Conservation (phyloP, 345 rosid species). For the Bruguiera parviflora region DNA sequence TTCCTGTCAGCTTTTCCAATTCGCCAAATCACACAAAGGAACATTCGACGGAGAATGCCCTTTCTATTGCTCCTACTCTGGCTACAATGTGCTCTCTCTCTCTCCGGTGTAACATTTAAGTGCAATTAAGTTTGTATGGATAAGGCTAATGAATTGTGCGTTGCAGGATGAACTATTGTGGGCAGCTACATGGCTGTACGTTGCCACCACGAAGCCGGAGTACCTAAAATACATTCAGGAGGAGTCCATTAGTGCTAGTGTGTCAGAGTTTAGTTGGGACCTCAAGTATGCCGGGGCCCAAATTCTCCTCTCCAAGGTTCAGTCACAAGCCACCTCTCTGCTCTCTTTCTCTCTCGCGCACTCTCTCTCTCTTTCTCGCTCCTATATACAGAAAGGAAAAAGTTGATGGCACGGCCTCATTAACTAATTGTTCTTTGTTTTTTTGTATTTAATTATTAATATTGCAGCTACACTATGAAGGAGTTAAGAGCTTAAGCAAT, state of each 20-base stretch:
- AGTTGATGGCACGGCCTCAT: no score
- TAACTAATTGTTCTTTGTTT: neutral
- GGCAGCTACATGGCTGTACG: slow-evolving; percentile 88
- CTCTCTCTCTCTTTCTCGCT: neutral
- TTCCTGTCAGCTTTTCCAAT: slow-evolving; percentile 53
- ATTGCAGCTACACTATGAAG: slow-evolving; percentile 56
- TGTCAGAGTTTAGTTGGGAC: slow-evolving; percentile 90
- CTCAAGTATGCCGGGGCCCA: slow-evolving; percentile 88
- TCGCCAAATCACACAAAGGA: slow-evolving; percentile 65
- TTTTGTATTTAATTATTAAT: neutral
- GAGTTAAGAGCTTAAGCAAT: slow-evolving; percentile 31
- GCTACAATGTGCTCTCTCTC: slow-evolving; percentile 57
- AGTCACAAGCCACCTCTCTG: no score
- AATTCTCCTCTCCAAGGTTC: slow-evolving; percentile 62
- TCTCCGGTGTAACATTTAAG: neutral
- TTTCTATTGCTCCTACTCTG: slow-evolving; percentile 88
- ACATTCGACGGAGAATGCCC: slow-evolving; percentile 96
- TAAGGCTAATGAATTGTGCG: neutral
- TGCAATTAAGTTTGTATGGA: neutral
- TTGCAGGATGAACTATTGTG: slow-evolving; percentile 87
- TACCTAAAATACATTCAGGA: slow-evolving; percentile 49
- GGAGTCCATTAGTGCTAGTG: slow-evolving; percentile 55
- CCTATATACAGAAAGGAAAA: no score
- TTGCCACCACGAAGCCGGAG: slow-evolving; percentile 41
- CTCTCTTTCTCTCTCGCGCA: no score